A percentile compares a stretch with the other conserved stretches of the same genome.
phyloP scores from a whole-genome alignment of 2,329 filamentous ascomycete genomes.

The Paecilomyces formosus region DNA sequence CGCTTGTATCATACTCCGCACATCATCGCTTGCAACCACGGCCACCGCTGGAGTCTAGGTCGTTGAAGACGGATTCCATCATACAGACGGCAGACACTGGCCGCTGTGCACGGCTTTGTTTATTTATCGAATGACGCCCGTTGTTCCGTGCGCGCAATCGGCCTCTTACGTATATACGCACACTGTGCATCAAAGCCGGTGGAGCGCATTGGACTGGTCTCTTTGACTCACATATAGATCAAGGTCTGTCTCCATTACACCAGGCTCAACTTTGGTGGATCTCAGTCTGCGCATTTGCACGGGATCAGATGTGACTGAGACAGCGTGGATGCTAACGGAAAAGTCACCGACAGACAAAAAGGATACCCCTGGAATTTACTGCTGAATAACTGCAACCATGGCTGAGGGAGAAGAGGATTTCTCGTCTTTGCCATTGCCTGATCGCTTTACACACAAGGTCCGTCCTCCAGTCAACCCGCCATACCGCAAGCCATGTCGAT shows the following conservation, averaged over 20 bases:
- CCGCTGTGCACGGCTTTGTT: background rate
- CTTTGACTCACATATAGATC: background rate
- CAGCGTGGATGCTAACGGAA: background rate
- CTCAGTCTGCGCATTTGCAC: too few species aligned
- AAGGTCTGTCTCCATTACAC: background rate
- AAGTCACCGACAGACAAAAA: background rate
- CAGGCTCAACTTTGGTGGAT: too few species aligned
- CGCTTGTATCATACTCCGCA: background rate
- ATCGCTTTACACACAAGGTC: constrained; percentile 38
- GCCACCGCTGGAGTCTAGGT: background rate
- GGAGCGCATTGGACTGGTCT: background rate
- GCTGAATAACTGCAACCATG: constrained; percentile 20
- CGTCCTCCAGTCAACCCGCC: constrained; percentile 1
- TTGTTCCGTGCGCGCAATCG: background rate
- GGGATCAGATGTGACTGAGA: background rate
- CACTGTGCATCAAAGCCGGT: background rate
- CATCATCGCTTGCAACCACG: background rate
- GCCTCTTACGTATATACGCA: background rate
- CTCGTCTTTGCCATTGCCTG: constrained; percentile 34
- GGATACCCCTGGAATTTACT: background rate
- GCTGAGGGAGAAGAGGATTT: constrained; percentile 37
- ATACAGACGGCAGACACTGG: background rate
- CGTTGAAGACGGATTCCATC: background rate
- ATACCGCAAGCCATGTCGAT: background rate
- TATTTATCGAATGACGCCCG: background rate